Base-by-base conservation (phyloP, 2,329 filamentous ascomycete genomes). In the Trichophyton mentagrophytes region DNA sequence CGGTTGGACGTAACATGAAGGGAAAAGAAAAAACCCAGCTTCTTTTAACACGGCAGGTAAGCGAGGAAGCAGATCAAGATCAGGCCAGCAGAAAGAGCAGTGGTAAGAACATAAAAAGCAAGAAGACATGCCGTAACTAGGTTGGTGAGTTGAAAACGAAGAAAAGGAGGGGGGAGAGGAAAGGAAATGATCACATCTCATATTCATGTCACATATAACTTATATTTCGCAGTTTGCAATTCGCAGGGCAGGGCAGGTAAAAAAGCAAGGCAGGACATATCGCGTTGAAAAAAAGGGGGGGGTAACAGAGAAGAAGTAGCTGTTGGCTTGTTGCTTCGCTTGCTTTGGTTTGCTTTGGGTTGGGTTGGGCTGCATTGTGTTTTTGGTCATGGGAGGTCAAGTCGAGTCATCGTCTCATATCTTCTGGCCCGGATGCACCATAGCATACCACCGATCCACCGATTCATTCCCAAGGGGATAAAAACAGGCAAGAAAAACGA, bases 161-260 rank as follows among this genome's bases (percentile, higher is more conserved):
- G 38, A 4, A 46, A 49, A 27, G 9, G 9, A 22, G 38, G 22
- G 38, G 30, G 49, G 44, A 59, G 22, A 25, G 56, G 20, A 58
- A 3, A 60, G 30, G 42, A 57, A 27, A 49, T 46, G 17, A 59
- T 51, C 27, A 17, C 22, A 64, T 66, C 63, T 65, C 63, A 61
- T 55, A 55, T 55, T 55, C 51, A 55, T 55, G 51, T 55, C 51
- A 55, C 51, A 5, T 55, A 55, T 33, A 33, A 55, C 25, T 55
- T 55, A 55, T 55, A 55, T 55, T 55, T 55, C n/a, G 51, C 51
- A 17, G 49, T 53, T 15, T 13, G 49, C 49, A 55, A 2, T 30
- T 30, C 27, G 33, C 33, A 13, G 33, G 33, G 11, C 33, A 38
- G 33, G 9, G 6, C 27, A 27, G 27, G 27, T 27, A 27, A 30